These are phyloP conservation scores for Candida bentonensis DNA, from an alignment of 805 yeast species.

Conservation along the genomic window DNA sequence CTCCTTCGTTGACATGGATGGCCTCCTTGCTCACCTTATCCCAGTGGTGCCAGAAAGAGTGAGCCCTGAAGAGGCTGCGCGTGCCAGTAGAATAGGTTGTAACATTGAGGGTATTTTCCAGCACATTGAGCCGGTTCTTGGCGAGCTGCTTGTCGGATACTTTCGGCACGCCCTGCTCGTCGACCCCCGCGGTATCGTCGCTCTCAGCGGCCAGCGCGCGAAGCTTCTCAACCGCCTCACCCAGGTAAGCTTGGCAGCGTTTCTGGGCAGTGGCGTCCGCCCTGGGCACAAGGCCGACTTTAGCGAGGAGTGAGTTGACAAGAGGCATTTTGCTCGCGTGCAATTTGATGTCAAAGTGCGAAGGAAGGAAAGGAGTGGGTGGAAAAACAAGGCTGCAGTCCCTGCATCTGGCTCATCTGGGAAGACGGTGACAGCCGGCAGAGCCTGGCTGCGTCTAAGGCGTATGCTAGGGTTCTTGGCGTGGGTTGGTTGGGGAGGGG, in stretches of 20 bases:
- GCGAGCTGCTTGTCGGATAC: conserved; percentile 7
- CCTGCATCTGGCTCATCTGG: too few relatives aligned
- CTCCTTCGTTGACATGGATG: conserved; percentile 9
- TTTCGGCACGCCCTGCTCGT: conserved; percentile 5
- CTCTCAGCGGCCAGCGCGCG: conserved; percentile 6
- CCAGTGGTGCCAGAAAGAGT: conserved; percentile 25
- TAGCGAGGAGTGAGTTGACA: conserved; percentile 10
- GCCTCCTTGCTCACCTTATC: conserved; percentile 19
- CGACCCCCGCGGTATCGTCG: conserved; percentile 7
- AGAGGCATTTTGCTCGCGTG: conserved; percentile 14
- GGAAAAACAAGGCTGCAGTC: too few relatives aligned
- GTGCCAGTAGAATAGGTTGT: conserved; percentile 12
- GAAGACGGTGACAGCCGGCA: too few relatives aligned
- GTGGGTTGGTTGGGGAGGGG: too few relatives aligned
- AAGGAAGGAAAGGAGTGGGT: too few relatives aligned
- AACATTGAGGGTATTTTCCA: conserved; percentile 10
- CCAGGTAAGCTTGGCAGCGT: conserved; percentile 18
- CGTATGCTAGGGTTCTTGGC: too few relatives aligned
- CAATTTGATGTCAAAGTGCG: too few relatives aligned
- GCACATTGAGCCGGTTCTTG: conserved; percentile 10
- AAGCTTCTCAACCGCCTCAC: conserved; percentile 12
- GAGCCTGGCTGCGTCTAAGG: too few relatives aligned
- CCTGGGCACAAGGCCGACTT: conserved; percentile 19
- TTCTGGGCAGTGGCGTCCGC: conserved; percentile 21
- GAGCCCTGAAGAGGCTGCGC: conserved; percentile 12